A percentile compares a stretch with the other conserved stretches of the same genome.
Conservation (phyloP, 2,329 filamentous ascomycete genomes). For the Didymosphaeria variabile region DNA sequence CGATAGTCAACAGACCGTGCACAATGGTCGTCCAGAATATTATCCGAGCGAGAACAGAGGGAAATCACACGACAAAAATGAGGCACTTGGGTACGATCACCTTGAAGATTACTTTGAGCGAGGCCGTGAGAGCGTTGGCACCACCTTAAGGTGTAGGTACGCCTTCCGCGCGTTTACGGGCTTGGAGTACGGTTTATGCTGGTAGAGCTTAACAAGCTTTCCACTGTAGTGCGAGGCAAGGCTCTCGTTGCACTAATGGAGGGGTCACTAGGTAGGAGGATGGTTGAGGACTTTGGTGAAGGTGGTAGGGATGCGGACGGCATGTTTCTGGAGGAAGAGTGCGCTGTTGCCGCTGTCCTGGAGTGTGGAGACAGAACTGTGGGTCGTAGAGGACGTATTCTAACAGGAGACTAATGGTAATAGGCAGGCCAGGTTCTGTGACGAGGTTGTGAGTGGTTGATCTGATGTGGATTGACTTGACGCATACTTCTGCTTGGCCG, state of each 20-base stretch:
- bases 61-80: no score
- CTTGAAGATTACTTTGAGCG: no score
- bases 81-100: no score
- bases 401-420: not conserved
- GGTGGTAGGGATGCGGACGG: not conserved
- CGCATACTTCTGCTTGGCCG: not conserved
- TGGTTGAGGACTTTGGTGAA: not conserved
- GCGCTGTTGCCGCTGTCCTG: not conserved
- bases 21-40: no score
- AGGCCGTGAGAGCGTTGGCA: no score
- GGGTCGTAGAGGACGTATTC: not conserved
- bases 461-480: not conserved
- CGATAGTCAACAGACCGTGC: no score
- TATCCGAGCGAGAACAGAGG: no score
- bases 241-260: no score
- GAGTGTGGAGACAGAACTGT: not conserved
- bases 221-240: not conserved
- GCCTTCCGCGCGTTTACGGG: not conserved
- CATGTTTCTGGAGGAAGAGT: not conserved
- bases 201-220: no score
- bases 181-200: no score
- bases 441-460: not conserved
- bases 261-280: no score
- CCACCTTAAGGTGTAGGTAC: not conserved
- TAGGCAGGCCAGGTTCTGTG: not conserved